These are phyloP conservation scores for Phytophthora uliginosa DNA, from an alignment of 352 stramenopile species.

Conservation along the genomic window DNA sequence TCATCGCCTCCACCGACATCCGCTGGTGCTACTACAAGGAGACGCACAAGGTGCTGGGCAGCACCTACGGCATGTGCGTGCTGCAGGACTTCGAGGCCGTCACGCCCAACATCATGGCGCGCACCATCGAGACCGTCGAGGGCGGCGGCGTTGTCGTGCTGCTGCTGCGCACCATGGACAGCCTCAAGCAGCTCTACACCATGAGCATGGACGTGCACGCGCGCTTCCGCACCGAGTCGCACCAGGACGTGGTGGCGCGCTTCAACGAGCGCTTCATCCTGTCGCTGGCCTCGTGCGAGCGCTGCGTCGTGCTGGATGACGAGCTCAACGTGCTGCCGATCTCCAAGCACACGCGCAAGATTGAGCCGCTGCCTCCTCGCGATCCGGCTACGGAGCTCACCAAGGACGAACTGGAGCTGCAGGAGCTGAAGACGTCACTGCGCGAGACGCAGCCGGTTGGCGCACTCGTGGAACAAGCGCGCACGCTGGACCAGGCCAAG, in stretches of 20 bases:
- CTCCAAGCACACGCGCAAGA: constrained; percentile 92
- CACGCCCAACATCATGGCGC: constrained; percentile 99
- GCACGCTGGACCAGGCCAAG: constrained; percentile 96
- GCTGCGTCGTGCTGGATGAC: constrained; percentile 99
- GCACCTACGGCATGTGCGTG: constrained; percentile 99
- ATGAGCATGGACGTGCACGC: constrained; percentile 98
- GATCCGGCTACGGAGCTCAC: constrained; percentile 66
- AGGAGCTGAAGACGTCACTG: constrained; percentile 96
- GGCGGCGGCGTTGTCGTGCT: constrained; percentile 98
- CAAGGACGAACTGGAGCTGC: constrained; percentile 91
- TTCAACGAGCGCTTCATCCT: constrained; percentile 99
- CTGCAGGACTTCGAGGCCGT: constrained; percentile 99
- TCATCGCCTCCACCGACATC: constrained; percentile 98
- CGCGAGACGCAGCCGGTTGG: constrained; percentile 96
- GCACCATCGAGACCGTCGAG: constrained; percentile 99
- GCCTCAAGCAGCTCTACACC: constrained; percentile 99
- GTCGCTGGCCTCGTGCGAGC: constrained; percentile 94
- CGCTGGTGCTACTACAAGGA: constrained; percentile 99
- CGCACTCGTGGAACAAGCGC: constrained; percentile 95
- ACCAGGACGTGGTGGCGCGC: constrained; percentile 96
- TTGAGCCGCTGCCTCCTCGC: constrained; percentile 83
- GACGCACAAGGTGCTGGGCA: constrained; percentile 98
- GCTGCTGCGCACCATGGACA: constrained; percentile 98
- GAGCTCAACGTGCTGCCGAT: constrained; percentile 99
- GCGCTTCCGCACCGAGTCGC: constrained; percentile 93